Evolutionary conservation across 441 rosid genomes (phyloP).

Genomic region (Euphorbia schlechtendalii): DNA sequence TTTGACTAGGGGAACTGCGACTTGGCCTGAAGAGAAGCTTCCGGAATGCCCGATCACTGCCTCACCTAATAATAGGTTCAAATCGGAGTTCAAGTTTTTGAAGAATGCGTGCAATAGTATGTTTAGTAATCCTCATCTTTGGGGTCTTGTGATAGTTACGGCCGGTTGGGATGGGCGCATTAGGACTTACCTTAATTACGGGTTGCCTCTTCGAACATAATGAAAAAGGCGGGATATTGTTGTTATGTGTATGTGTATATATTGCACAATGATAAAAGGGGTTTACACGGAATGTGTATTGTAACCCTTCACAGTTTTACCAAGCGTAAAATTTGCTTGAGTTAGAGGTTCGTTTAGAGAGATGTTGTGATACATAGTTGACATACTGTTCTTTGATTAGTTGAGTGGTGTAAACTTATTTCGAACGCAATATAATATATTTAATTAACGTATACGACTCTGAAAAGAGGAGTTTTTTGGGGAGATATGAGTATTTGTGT

Average conservation of each 20-base stretch:
- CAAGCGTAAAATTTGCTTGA: neutral
- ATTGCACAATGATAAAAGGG: neutral
- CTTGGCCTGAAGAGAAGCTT: conserved; percentile 97
- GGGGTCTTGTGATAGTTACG: conserved; percentile 93
- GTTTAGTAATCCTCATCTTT: conserved; percentile 47
- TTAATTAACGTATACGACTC: too few relatives aligned
- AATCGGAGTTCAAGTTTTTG: conserved; percentile 48
- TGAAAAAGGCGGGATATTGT: neutral
- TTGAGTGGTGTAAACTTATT: too few relatives aligned
- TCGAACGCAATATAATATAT: too few relatives aligned
- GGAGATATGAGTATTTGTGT: too few relatives aligned
- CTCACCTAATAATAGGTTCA: conserved; percentile 31
- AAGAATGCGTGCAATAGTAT: conserved; percentile 62
- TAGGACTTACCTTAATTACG: conserved; percentile 82
- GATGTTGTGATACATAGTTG: too few relatives aligned
- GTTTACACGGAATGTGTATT: neutral
- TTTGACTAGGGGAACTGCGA: conserved; percentile 65
- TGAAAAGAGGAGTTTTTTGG: too few relatives aligned
- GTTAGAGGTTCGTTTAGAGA: too few relatives aligned
- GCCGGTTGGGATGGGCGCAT: conserved; percentile 97
- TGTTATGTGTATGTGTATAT: neutral
- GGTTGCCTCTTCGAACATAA: conserved; percentile 54
- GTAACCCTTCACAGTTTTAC: conserved; percentile 3
- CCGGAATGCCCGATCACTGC: conserved; percentile 33
- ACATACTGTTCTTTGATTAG: too few relatives aligned